phyloP scores from a whole-genome alignment of 345 rosid genomes.

The Eucalyptus globulus region DNA sequence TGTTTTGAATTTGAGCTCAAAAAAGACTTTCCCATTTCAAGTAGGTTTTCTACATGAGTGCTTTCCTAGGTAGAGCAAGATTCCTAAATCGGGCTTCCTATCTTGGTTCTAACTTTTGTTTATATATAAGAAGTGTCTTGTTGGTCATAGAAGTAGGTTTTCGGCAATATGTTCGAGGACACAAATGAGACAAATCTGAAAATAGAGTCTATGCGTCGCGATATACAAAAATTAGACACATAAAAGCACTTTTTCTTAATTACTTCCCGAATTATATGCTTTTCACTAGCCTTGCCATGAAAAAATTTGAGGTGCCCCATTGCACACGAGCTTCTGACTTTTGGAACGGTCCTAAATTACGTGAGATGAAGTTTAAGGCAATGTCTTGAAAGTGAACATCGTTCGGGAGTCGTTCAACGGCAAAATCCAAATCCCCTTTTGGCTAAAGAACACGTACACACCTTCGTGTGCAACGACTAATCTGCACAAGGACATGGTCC shows the following conservation, averaged over 20 bases:
- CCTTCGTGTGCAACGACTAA: background rate
- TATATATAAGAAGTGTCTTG: background rate
- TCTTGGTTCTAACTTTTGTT: background rate
- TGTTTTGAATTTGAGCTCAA: background rate
- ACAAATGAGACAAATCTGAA: background rate
- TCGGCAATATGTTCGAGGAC: background rate
- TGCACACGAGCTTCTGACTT: background rate
- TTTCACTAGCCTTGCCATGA: background rate
- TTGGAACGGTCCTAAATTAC: background rate
- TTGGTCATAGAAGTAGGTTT: background rate
- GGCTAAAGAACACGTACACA: background rate
- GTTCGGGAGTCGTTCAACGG: background rate
- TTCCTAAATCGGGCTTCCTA: background rate
- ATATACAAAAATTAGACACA: background rate
- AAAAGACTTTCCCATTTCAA: background rate
- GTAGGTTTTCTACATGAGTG: background rate
- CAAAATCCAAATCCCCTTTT: background rate
- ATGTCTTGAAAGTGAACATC: background rate
- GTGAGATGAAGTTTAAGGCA: background rate
- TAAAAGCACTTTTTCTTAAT: background rate
- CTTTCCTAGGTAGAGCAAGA: background rate
- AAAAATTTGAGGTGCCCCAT: background rate
- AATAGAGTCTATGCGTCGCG: background rate
- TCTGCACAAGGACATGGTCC: background rate
- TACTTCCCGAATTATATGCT: background rate